Base-by-base conservation (phyloP, 2,329 filamentous ascomycete genomes). In the Monosporascus sp. region DNA sequence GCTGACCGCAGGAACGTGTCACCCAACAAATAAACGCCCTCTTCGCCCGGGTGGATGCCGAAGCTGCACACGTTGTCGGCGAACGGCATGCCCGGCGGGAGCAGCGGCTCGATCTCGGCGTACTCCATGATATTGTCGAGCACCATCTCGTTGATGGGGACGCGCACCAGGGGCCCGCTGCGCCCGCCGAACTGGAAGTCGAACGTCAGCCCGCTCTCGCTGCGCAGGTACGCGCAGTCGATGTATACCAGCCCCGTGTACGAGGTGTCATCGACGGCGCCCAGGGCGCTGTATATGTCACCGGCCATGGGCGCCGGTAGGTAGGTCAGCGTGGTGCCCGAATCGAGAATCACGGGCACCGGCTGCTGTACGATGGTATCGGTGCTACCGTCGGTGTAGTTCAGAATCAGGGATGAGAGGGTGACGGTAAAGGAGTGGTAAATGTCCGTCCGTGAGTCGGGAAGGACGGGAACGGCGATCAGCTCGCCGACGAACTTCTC, bases 301-400 rank as follows among this genome's bases (percentile, higher is more conserved):
- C 58, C 57, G 44, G 76, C 74, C 48, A 86, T 68, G 36, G 69
- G 60, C 55, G 79, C 71, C 0, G 85, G 85, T 0, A 88, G 73
- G 64, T 86, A 86, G 57, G 78, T 82, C 55, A 86, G 69, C n/a
- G 81, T 86, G 44, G 80, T 85, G 48, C 85, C 85, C 1, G 84
- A 86, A 71, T 89, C 85, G 48, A 89, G 79, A n/a, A 88, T 73
- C 46, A 84, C 83, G 3, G 80, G 73, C 8, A 71, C 46, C 1
- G 60, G 50, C 48, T 40, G 22, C 59, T 53, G 22, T 63, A 60
- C 9, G 41, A 64, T 65, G 31, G 67, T 66, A 16, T 72, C 62
- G 41, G 59, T 61, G 48, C 61, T 61, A 3, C 60, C 63, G 50
- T 58, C 57, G 26, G 71, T 69, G 53, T 26, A 46, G 24, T 72